Evolutionary conservation across 495 filamentous ascomycete genomes (phyloP).

Genomic region (Aspergillus heteromorphus): DNA sequence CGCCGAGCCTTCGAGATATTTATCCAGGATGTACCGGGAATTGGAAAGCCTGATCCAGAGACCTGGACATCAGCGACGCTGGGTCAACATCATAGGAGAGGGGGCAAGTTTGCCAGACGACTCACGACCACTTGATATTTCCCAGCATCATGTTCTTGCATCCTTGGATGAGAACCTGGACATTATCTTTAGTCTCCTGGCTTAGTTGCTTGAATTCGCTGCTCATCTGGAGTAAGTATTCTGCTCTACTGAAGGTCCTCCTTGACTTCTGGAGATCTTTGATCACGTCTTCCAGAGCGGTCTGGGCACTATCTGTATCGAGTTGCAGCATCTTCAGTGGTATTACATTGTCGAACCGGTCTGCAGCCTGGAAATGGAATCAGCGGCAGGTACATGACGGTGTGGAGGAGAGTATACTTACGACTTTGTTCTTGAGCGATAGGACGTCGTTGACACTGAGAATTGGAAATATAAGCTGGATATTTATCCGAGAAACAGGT

Average conservation of each 20-base stretch:
- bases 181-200: no score
- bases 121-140: neutral
- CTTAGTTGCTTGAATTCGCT: neutral
- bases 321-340: neutral
- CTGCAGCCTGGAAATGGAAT: neutral
- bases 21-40: no score
- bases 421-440: neutral
- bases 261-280: neutral
- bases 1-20: no score
- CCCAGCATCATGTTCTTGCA: slow-evolving; percentile 1
- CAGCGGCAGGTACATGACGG: no score
- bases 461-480: neutral
- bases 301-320: neutral
- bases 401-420: no score
- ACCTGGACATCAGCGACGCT: no score
- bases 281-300: neutral
- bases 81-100: no score
- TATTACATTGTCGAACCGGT: neutral
- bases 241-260: neutral
- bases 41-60: no score
- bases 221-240: neutral
- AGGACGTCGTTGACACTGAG: neutral
- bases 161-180: neutral
- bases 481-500: neutral
- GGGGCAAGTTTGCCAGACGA: neutral